These are phyloP conservation scores for Nemania serpens DNA, from an alignment of 2,329 filamentous ascomycete species.

Conservation along the genomic window DNA sequence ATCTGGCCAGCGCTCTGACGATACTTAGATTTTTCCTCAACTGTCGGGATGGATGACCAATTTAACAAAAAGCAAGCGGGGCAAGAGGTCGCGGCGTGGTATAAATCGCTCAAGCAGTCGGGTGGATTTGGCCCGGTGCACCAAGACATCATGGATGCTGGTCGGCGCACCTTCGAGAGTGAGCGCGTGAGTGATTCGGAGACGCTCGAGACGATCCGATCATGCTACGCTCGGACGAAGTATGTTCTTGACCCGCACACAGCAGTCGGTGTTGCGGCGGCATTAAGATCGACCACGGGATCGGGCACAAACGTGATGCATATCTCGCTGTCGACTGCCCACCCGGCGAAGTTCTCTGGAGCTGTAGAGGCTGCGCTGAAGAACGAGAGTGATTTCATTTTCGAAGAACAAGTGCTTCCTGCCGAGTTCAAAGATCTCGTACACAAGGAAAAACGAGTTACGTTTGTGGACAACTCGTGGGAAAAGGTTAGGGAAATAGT, in stretches of 20 bases:
- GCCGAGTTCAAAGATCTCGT: conserved; percentile 81
- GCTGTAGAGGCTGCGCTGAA: conserved; percentile 82
- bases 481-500: conserved; percentile 76
- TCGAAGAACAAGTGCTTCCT: conserved; percentile 75
- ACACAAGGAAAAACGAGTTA: conserved; percentile 74
- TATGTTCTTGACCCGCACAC: conserved; percentile 95
- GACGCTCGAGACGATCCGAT: conserved; percentile 69
- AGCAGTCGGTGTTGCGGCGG: conserved; percentile 81
- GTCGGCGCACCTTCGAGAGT: conserved; percentile 77
- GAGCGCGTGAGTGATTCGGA: conserved; percentile 71
- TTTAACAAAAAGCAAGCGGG: conserved; percentile 73
- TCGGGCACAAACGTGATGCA: conserved; percentile 61
- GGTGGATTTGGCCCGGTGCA: conserved; percentile 83
- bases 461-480: conserved; percentile 72
- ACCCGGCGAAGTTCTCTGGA: conserved; percentile 91
- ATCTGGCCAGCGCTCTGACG: not conserved
- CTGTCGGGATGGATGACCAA: conserved; percentile 64
- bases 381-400: conserved; percentile 73
- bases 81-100: conserved; percentile 78
- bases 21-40: conserved; percentile 59
- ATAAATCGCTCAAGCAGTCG: conserved; percentile 76
- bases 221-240: conserved; percentile 52
- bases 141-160: conserved; percentile 70
- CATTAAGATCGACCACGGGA: conserved; percentile 68
- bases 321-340: conserved; percentile 88